Base-by-base conservation (phyloP, 805 yeast species). In the Myxozyma vanderwaltii region DNA sequence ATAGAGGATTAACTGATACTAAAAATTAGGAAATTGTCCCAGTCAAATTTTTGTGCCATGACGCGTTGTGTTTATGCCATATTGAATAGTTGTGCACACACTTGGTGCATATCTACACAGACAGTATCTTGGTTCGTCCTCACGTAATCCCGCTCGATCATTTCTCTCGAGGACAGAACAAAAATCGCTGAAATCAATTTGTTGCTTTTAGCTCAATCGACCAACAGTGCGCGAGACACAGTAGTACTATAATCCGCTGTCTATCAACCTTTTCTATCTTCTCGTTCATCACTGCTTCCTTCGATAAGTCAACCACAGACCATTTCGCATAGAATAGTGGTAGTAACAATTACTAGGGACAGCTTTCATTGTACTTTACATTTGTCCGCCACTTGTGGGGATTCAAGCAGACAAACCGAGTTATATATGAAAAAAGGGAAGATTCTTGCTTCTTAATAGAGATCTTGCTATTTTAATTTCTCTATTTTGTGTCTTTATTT, bases 321-420 rank as follows among this genome's bases (percentile, higher is more conserved):
- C 5, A n/a, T n/a, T n/a, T 35, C 44, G 13, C 31, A 15, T 13
- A 19, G 40, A 48, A 36, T 39, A 36, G 52, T 15, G 43, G 43
- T 48, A 48, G 52, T 48, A 48, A 48, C 52, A 38, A 48, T 12
- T 26, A 35, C 52, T 36, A 48, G 52, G 33, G n/a, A n/a, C n/a
- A n/a, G n/a, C 33, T 7, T 29, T 29, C 10, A 29, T 6, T 29
- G 33, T 29, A 17, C 5, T 38, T 38, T 38, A 13, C n/a, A n/a
- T n/a, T n/a, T 23, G 2, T 10, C 23, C 46, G 29, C 46, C 26
- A 41, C 23, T 10, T 24, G 27, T 10, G n/a, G 1, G 15, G 10
- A 7, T 10, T 24, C 29, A 12, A 21, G 15, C 19, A 10, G 15
- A 12, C 29, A 12, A 21, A 8, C 19, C 7, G 15, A 12, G n/a